Evolutionary conservation across 2,329 filamentous ascomycete species (phyloP).

Genomic region (Colletotrichum lentis): DNA sequence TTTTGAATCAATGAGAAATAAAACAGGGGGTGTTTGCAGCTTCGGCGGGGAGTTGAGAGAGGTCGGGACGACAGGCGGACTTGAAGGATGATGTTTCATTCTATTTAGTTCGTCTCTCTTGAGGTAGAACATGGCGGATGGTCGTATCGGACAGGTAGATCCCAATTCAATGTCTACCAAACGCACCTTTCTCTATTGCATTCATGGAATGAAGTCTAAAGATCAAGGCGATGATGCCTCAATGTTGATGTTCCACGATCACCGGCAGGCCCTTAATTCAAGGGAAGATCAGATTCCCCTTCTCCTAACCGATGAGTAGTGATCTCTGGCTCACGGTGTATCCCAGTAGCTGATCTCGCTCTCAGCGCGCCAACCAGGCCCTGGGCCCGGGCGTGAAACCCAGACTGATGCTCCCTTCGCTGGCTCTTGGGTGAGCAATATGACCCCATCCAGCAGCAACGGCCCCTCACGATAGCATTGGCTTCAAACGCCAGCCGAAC

Average conservation of each 20-base stretch:
- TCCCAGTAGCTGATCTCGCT: too few species aligned
- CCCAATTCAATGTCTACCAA: neutral
- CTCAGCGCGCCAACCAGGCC: too few species aligned
- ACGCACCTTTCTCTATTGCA: neutral
- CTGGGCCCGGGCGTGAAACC: too few species aligned
- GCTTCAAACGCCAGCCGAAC: too few species aligned
- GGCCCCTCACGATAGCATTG: too few species aligned
- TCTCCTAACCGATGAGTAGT: too few species aligned
- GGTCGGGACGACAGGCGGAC: neutral
- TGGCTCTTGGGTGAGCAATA: too few species aligned
- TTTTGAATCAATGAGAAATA: slow-evolving; percentile 30
- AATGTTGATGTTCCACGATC: neutral
- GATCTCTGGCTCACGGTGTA: too few species aligned
- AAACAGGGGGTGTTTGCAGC: slow-evolving; percentile 20
- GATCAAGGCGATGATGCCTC: neutral
- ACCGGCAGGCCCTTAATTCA: neutral
- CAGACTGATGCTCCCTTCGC: too few species aligned
- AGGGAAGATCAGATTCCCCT: too few species aligned
- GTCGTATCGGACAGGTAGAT: neutral
- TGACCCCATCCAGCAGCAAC: too few species aligned
- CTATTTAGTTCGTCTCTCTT: neutral
- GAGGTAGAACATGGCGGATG: neutral
- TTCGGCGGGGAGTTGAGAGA: slow-evolving; percentile 26
- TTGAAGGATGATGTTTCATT: neutral
- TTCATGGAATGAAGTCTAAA: neutral